Conservation (phyloP, 2,329 filamentous ascomycete species). For the Cytospora piceae region DNA sequence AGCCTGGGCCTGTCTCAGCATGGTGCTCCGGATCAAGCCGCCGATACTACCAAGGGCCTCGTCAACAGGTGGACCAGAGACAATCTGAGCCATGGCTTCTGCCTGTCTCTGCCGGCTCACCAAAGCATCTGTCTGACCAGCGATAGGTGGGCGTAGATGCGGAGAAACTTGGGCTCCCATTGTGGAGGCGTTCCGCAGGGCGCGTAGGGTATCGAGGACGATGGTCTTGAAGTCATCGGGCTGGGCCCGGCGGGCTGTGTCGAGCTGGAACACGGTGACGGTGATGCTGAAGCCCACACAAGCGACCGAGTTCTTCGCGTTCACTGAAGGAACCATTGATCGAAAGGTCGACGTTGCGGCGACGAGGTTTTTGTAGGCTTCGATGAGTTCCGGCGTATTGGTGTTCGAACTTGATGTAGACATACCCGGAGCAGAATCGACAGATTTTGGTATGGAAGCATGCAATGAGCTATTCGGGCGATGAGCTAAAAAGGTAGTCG, state of each 20-base stretch:
- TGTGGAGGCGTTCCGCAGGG: conserved; percentile 1
- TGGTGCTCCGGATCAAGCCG: neutral
- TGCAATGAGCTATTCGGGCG: neutral
- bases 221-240: conserved; percentile 6
- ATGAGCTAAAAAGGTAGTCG: neutral
- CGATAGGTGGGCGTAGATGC: neutral
- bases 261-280: conserved; percentile 7
- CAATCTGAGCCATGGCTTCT: neutral
- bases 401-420: neutral
- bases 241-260: neutral
- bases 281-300: neutral
- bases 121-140: too few relatives aligned
- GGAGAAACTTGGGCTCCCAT: neutral
- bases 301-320: neutral
- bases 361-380: conserved; percentile 6
- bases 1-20: neutral
- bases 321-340: neutral
- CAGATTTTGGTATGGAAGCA: too few relatives aligned
- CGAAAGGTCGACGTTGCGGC: neutral
- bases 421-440: too few relatives aligned
- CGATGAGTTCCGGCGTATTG: neutral
- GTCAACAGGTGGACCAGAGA: neutral
- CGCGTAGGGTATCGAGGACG: conserved; percentile 2
- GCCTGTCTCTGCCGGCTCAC: too few relatives aligned
- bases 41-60: conserved; percentile 3